Percentiles rank a stretch among this genome's conserved stretches.
Evolutionary conservation across 1,284 basidiomycete species (phyloP).

Genomic region (Baeospora myosura): DNA sequence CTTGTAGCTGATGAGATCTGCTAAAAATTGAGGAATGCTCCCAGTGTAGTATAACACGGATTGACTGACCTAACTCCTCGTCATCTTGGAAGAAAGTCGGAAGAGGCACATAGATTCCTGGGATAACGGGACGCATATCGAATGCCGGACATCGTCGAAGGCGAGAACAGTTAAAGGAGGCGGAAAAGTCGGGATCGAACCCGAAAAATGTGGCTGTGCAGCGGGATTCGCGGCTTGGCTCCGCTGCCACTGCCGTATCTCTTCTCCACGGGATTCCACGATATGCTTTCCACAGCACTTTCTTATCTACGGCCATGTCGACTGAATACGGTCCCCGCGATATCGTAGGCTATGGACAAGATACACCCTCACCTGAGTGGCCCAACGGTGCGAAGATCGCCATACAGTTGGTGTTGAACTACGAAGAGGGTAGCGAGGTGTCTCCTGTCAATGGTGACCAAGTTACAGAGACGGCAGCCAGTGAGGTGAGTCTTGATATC

Average conservation of each 20-base stretch:
- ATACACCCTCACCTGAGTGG: slow-evolving; percentile 11
- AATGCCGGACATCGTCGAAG: no score
- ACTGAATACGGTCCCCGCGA: slow-evolving; percentile 2
- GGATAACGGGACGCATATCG: no score
- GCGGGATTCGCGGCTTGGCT: no score
- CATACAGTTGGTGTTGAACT: slow-evolving; percentile 9
- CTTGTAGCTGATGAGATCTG: slow-evolving; percentile 9
- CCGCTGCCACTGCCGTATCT: no score
- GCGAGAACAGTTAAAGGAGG: no score
- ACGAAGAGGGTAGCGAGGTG: slow-evolving; percentile 10
- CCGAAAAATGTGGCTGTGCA: no score
- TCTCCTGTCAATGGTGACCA: slow-evolving; percentile 11
- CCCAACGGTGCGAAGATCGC: slow-evolving; percentile 12
- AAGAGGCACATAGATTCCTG: slow-evolving; percentile 8
- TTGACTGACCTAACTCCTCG: slow-evolving; percentile 7
- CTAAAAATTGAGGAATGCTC: neutral
- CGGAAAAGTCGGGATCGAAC: no score
- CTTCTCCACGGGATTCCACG: no score
- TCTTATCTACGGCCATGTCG: neutral
- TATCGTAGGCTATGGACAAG: slow-evolving; percentile 10
- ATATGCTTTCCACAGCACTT: no score
- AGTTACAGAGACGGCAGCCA: slow-evolving; percentile 7
- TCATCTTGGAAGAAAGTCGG: slow-evolving; percentile 8
- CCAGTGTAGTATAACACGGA: neutral
- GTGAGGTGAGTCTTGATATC: slow-evolving; percentile 4